Evolutionary conservation across 1,284 basidiomycete species (phyloP), one percentile per base, ranked within the genome.

Genomic region (Athelia psychrophila): DNA sequence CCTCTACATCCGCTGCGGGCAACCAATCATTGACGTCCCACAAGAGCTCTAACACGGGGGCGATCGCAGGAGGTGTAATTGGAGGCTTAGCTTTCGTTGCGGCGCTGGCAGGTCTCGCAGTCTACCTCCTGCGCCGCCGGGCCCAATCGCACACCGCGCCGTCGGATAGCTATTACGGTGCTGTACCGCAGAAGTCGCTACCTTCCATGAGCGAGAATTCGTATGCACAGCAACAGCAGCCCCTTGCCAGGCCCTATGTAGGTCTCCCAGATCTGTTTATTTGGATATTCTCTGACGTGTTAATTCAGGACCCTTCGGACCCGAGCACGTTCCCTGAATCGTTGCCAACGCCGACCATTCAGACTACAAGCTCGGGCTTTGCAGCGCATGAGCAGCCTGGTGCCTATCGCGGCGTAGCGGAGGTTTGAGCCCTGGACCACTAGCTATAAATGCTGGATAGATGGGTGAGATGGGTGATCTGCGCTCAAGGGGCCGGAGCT

Each of bases 31-130:
- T n/a, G 12, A n/a, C n/a, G n/a, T n/a, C n/a, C n/a, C n/a, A 10
- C n/a, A 35, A 35, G 33, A 35, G n/a, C 10, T 35, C 33, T n/a
- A 42, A 55, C 36, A 33, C 58, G 6, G 73, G 73, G 16, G 58
- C 65, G 2, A 66, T 72, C n/a, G 67, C 60, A 8, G 67, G 68
- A 9, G 68, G 66, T 24, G 66, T 75, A 5, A 62, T 78, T 10
- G 76, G 76, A 25, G 75, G 67, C 23, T 47, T 72, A 4, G 53
- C 70, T 1, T 64, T 61, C 9, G 47, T 67, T 22, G 66, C 64
- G 2, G 23, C 67, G 19, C 58, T 74, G 5, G 61, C 44, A 8
- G 64, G 54, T 5, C 49, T 55, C 16, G 23, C 60, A 6, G 54
- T 59, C 38, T 68, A 65, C 58, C 59, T 68, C 52, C 18, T 62